Evolutionary conservation across 345 rosid species (phyloP).

Genomic region (Lepidium aucheri): DNA sequence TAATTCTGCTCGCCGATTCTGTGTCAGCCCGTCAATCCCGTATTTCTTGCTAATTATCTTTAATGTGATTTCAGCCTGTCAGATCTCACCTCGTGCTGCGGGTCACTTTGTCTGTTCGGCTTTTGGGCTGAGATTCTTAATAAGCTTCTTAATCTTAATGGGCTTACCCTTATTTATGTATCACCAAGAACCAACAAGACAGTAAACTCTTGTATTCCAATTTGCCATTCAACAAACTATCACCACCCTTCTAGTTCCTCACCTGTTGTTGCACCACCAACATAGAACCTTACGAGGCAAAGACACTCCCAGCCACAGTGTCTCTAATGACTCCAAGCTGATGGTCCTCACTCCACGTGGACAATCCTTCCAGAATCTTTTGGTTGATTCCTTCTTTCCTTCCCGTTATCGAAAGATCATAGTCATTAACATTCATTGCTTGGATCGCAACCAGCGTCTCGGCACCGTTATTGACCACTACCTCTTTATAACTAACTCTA

Average conservation of each 20-base stretch:
- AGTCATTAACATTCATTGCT: conserved; percentile 33
- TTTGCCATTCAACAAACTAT: conserved; percentile 26
- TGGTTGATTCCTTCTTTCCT: conserved; percentile 57
- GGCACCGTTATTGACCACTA: conserved; percentile 55
- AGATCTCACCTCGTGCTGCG: too few relatives aligned
- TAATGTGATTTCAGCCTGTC: too few relatives aligned
- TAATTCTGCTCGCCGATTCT: too few relatives aligned
- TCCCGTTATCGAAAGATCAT: conserved; percentile 72
- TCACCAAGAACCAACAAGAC: neutral
- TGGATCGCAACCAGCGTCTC: conserved; percentile 62
- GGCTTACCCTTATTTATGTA: too few relatives aligned
- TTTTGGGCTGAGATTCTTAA: too few relatives aligned
- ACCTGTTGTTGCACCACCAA: conserved; percentile 72
- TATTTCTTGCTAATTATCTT: too few relatives aligned
- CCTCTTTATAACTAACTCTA: conserved; percentile 50
- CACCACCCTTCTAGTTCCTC: conserved; percentile 23
- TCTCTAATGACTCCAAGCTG: conserved; percentile 66
- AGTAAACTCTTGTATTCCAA: conserved; percentile 18
- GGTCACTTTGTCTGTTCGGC: too few relatives aligned
- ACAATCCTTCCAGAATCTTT: conserved; percentile 46
- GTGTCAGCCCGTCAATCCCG: too few relatives aligned
- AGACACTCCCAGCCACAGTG: conserved; percentile 40
- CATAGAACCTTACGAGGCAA: conserved; percentile 41
- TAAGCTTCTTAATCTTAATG: too few relatives aligned
- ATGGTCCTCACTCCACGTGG: conserved; percentile 44